Evolutionary conservation across 257 asterid species (phyloP), one percentile per base, ranked within the genome.

Genomic region (Agastache rugosa): DNA sequence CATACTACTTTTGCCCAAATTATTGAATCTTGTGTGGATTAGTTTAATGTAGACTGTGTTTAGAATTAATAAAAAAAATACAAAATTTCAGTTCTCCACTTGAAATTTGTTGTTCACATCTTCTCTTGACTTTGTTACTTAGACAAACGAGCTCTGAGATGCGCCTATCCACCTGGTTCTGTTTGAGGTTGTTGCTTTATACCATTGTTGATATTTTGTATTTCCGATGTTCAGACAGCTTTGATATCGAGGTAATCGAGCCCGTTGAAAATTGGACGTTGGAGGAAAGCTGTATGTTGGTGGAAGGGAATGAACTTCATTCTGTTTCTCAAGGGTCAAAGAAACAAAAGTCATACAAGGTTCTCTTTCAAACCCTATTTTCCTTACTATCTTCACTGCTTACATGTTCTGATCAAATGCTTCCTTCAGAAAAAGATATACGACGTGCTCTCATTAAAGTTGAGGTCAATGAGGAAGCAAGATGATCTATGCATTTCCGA

Each of bases 261-360:
- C 71, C 73, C n/a, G 70, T 48, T 61, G 85, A 78, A 12, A 82
- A 59, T 74, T 75, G 84, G 48, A 63, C 27, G 58, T 67, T 90
- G 65, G 91, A 82, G 75, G 96, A 92, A 75, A 80, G 91, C 37
- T 88, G 92, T 42, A 73, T 92, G 55, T 61, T 88, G 85, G 96
- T 90, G 73, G 91, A 90, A 70, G 86, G 83, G 12, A 81, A 83
- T 35, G 55, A 76, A 58, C 83, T 62, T 67, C 80, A 44, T 60
- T 50, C 34, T n/a, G 54, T 75, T 63, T 62, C 84, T 34, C 82
- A 56, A 45, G 83, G 58, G 61, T 67, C 80, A 11, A 75, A 55
- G 75, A 82, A 79, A 63, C 89, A 70, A 2, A 90, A 83, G 80
- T 90, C 97, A 6, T 92, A 87, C 81, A 90, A 88, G 96, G 97